phyloP scores from a whole-genome alignment of 169 alveolate species.

The Cyclospora cayetanensis region DNA sequence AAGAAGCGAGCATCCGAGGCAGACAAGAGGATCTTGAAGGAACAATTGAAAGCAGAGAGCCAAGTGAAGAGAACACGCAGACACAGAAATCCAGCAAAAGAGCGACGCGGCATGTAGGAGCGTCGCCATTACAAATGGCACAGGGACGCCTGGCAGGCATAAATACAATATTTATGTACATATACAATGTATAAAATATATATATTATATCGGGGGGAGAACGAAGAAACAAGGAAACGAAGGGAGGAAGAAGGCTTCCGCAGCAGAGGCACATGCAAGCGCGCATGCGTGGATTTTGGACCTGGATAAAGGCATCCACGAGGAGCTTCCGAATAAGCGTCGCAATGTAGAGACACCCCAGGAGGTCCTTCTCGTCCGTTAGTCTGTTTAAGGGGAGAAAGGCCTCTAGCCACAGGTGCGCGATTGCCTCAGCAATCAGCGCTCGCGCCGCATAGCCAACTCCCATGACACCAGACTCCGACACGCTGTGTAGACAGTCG shows the following conservation, averaged over 20 bases:
- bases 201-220: neutral
- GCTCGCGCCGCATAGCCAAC: neutral
- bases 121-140: too few species aligned
- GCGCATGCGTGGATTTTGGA: neutral
- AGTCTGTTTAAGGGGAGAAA: neutral
- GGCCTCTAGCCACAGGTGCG: constrained; percentile 22
- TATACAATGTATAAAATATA: too few species aligned
- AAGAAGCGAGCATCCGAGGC: neutral
- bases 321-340: neutral
- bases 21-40: neutral
- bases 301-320: constrained; percentile 48
- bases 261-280: too few species aligned
- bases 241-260: neutral
- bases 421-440: constrained; percentile 9
- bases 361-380: neutral
- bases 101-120: too few species aligned
- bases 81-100: too few species aligned
- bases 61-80: too few species aligned
- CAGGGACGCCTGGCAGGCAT: too few species aligned
- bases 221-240: neutral
- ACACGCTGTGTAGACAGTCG: constrained; percentile 28
- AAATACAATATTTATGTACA: too few species aligned
- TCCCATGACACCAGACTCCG: neutral
- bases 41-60: too few species aligned
- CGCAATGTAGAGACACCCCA: neutral